Base-by-base conservation (phyloP, 495 filamentous ascomycete genomes). In the Pseudomonodictys pantanalensis region DNA sequence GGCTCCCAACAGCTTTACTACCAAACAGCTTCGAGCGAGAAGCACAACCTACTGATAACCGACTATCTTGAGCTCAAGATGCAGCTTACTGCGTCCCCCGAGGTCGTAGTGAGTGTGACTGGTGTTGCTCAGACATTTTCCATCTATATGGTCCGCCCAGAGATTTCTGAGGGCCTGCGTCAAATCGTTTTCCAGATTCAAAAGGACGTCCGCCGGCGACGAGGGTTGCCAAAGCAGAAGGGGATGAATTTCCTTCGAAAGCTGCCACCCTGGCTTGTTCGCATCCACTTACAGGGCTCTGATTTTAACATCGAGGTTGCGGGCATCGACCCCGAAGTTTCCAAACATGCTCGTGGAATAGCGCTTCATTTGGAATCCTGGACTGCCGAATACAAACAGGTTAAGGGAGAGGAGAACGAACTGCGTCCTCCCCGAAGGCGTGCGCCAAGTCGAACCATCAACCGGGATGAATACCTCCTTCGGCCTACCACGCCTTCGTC, bases 1-100 rank as follows among this genome's bases (percentile, higher is more conserved):
- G 84, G 88, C 50, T 89, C 89, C 1, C 91, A 99, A 68, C 84
- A 93, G 62, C 80, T 99, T 3, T 99, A 97, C 73, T 99, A 99
- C 69, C 95, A 95, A 65, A 96, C 91, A 0, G 85, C 83, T 5
- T 82, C 85, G 6, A 86, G 90, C 0, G 82, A 82, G 54, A 86
- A 90, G 54, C 90, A 95, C 66, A 87, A 96, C 66, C 78, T 99
- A 3, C 78, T 97, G 0, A 81, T 88, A 53, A 95, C 86, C 0
- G 92, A 97, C 56, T 85, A 81, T 23, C 78, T 97, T 59, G 93
- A 99, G 60, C 68, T 97, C 23, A 92, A 91, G 65, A 74, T 90
- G 3, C 85, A 95, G 62, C 68, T 97, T 9, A 93, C 81, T 65
- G 93, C 93, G 17, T 83, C 87, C 8, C 91, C 92, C 0, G 86